Evolutionary conservation across 257 asterid species (phyloP), one percentile per base, ranked within the genome.

Genomic region (Capsicum chinense): DNA sequence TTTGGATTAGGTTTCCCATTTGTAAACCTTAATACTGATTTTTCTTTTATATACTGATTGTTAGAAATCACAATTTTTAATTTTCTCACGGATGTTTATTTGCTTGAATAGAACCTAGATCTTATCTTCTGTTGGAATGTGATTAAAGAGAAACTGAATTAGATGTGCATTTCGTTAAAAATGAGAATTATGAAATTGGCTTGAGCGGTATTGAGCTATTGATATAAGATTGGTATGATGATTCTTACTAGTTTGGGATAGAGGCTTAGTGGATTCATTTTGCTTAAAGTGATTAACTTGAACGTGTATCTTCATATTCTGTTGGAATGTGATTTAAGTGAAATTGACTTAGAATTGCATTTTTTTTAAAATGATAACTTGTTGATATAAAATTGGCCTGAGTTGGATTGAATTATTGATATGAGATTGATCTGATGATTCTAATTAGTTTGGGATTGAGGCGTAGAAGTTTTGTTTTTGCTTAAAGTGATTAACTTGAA

Each of bases 401-500:
- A 35, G 21, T 26, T 7, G 54, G 16, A 21, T 67, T 44, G 44
- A 5, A 44, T 6, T 44, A 44, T 44, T 82, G 62, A 73, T 48
- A 10, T n/a, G 4, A 79, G 21, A 35, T 81, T 56, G 54, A 16
- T 42, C 37, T 37, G 7, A 13, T 44, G 44, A 68, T 83, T 19
- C 19, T 37, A 21, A 56, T 8, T 42, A 63, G 63, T 66, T 66
- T 50, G 57, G 9, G 2, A 16, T 68, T 63, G 37, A 48, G 48
- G 5, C 12, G 17, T 64, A 33, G 47, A 17, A 8, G 62, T 56
- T 35, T 64, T n/a, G 6, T 66, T 6, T 39, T 17, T 26, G 9
- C 67, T 66, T 56, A n/a, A 68, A 66, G 59, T 81, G 60, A 52
- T 35, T 48, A 82, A 48, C 52, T 17, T 67, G 80, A 10, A 10